Percentiles rank a stretch among this genome's conserved stretches.
Evolutionary conservation across 805 yeast genomes (phyloP).

Genomic region (Clavispora vitiphila): DNA sequence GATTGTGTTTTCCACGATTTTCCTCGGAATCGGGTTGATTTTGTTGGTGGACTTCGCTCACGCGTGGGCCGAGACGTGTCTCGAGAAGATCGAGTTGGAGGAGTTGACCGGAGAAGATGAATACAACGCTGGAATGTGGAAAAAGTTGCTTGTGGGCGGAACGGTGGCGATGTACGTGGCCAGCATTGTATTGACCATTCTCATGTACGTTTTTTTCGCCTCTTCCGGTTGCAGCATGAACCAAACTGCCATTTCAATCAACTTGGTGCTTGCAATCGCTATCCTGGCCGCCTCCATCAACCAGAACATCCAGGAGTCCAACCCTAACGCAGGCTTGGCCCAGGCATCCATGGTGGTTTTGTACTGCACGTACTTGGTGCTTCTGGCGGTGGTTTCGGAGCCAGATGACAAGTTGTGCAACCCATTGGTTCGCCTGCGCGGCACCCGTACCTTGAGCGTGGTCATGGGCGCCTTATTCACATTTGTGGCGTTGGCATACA

Average conservation of each 20-base stretch:
- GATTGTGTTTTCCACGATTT: constrained; percentile 74
- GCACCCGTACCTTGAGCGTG: constrained; percentile 85
- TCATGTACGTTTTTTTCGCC: constrained; percentile 83
- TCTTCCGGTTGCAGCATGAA: constrained; percentile 81
- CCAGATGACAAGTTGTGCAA: constrained; percentile 93
- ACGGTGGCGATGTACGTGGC: constrained; percentile 80
- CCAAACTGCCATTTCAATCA: constrained; percentile 77
- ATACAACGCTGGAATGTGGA: constrained; percentile 62
- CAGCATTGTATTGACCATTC: constrained; percentile 62
- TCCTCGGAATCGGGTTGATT: constrained; percentile 84
- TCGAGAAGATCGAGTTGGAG: constrained; percentile 83
- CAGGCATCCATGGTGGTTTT: constrained; percentile 94
- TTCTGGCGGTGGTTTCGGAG: constrained; percentile 92
- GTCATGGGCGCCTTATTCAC: constrained; percentile 91
- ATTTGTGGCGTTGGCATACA: constrained; percentile 90
- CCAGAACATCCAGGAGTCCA: constrained; percentile 82
- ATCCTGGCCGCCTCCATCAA: constrained; percentile 70
- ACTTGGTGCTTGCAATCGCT: constrained; percentile 58
- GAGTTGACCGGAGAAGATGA: constrained; percentile 47
- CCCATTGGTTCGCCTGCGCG: constrained; percentile 82
- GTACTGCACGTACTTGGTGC: constrained; percentile 84
- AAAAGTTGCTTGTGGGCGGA: constrained; percentile 75
- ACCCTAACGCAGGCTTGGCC: constrained; percentile 94
- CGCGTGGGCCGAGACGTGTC: constrained; percentile 96
- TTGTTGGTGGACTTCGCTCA: constrained; percentile 95